A percentile compares a stretch with the other conserved stretches of the same genome.
These are phyloP conservation scores for Penicillium pancosmium DNA, from an alignment of 495 filamentous ascomycete species.

Conservation along the genomic window DNA sequence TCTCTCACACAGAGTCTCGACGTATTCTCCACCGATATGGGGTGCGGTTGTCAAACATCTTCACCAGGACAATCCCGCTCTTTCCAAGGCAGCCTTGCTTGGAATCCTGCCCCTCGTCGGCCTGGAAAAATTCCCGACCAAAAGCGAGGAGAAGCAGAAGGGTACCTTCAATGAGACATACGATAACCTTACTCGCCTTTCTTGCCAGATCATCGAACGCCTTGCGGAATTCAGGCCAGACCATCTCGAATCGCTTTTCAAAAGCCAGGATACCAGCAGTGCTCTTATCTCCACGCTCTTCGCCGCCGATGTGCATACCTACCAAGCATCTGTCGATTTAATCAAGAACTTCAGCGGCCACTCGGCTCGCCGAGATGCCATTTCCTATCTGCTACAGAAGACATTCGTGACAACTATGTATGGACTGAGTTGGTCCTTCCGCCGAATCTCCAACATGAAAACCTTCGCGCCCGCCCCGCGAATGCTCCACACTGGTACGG, in stretches of 20 bases:
- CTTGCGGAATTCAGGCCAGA: slow-evolving; percentile 70
- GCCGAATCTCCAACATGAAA: slow-evolving; percentile 56
- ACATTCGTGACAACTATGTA: slow-evolving; percentile 65
- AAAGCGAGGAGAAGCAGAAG: slow-evolving; percentile 52
- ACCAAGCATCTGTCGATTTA: slow-evolving; percentile 74
- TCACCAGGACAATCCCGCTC: slow-evolving; percentile 58
- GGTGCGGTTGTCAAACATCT: slow-evolving; percentile 71
- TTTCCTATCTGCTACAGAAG: slow-evolving; percentile 66
- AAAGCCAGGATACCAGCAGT: slow-evolving; percentile 61
- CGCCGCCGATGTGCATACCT: slow-evolving; percentile 68
- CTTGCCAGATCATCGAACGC: slow-evolving; percentile 73
- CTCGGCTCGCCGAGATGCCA: slow-evolving; percentile 69
- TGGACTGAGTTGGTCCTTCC: slow-evolving; percentile 62
- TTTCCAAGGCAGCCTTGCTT: slow-evolving; percentile 72
- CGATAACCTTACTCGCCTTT: slow-evolving; percentile 65
- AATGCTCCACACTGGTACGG: slow-evolving; percentile 71
- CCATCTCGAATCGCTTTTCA: slow-evolving; percentile 66
- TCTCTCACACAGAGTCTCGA: slow-evolving; percentile 67
- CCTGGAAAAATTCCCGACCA: slow-evolving; percentile 69
- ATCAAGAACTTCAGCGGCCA: slow-evolving; percentile 78
- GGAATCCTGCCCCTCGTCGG: slow-evolving; percentile 69
- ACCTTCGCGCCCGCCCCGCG: slow-evolving; percentile 68
- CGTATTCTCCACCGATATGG: slow-evolving; percentile 73
- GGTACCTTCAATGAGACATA: slow-evolving; percentile 75
- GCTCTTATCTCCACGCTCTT: slow-evolving; percentile 70